Base-by-base conservation (phyloP, 441 rosid genomes). In the Flueggea neowawraea region DNA sequence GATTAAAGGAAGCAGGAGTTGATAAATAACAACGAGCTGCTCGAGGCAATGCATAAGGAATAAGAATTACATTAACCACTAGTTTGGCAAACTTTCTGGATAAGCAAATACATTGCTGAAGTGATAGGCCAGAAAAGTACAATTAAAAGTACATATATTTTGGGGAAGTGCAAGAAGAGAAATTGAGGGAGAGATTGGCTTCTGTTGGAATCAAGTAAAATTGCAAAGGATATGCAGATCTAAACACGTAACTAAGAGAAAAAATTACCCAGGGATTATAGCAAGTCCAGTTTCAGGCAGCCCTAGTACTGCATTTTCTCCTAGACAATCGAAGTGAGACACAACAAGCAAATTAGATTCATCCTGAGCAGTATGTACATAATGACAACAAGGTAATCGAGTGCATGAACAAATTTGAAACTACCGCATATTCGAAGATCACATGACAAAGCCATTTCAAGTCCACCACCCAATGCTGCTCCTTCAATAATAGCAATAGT, bases 281-380 rank as follows among this genome's bases (percentile, higher is more conserved):
- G 95, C 99, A 6, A 94, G 96, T 71, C 95, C 97, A 55, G 98
- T 90, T 84, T 94, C 98, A 53, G 95, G 97, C 83, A 94, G 83
- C 62, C 92, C 87, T 74, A 94, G 74, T 28, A 78, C 67, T 57
- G 99, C 97, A 75, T 81, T 77, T 71, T 87, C 92, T 45, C 92
- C 97, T 90, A 82, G 69, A 56, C 62, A 56, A 59, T 61, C 60
- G 36, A 36, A 53, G 16, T 17, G 12, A 31, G 60, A 54, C 61
- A 64, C 55, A 28, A 4, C 4, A 47, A 0, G 9, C 12, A 10
- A 47, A 47, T 47, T 1, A 36, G 41, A 5, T 36, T 2, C 0
- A 47, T 47, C 10, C 9, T 47, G 1, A 47, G 5, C 12, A 11
- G n/a, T 47, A 47, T 10, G n/a, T 12, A 47, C 14, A 10, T 47